Conservation (phyloP, 805 yeast genomes). For the Kuraishia floccosa region DNA sequence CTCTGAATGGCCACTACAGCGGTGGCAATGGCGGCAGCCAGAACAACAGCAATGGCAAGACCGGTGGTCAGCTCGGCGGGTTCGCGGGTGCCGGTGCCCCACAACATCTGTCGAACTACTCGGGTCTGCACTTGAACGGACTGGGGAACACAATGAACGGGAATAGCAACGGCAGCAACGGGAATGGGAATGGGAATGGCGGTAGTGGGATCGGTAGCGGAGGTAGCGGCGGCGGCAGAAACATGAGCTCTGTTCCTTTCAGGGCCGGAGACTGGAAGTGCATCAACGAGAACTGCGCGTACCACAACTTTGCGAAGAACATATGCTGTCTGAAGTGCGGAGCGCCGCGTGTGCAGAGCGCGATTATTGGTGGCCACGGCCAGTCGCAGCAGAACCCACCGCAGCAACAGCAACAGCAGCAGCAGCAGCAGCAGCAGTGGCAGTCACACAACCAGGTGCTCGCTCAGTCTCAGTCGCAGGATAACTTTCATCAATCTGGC, state of each 20-base stretch:
- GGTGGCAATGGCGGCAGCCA: constrained; percentile 9
- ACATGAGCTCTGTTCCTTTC: constrained; percentile 60
- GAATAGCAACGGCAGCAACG: background rate
- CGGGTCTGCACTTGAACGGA: background rate
- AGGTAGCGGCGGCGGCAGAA: constrained; percentile 5
- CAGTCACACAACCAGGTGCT: too few relatives aligned
- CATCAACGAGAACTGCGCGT: constrained; percentile 62
- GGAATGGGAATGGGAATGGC: background rate
- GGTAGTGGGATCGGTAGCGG: background rate
- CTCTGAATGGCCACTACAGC: constrained; percentile 5
- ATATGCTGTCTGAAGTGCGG: constrained; percentile 83
- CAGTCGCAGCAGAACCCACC: constrained; percentile 11
- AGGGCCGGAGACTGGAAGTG: constrained; percentile 98
- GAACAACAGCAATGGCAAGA: constrained; percentile 5
- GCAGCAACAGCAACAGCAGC: constrained; percentile 4
- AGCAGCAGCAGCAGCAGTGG: constrained; percentile 2
- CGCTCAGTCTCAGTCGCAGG: too few relatives aligned
- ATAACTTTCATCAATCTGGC: constrained; percentile 2
- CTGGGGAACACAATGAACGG: background rate
- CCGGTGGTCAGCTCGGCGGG: constrained; percentile 6
- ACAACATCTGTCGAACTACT: background rate
- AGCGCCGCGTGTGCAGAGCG: constrained; percentile 38
- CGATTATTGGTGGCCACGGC: constrained; percentile 17
- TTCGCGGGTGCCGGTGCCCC: background rate
- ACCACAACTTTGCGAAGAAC: constrained; percentile 90